Conservation (phyloP, 176 grass and related monocot genomes). For the Triticum timopheevii region DNA sequence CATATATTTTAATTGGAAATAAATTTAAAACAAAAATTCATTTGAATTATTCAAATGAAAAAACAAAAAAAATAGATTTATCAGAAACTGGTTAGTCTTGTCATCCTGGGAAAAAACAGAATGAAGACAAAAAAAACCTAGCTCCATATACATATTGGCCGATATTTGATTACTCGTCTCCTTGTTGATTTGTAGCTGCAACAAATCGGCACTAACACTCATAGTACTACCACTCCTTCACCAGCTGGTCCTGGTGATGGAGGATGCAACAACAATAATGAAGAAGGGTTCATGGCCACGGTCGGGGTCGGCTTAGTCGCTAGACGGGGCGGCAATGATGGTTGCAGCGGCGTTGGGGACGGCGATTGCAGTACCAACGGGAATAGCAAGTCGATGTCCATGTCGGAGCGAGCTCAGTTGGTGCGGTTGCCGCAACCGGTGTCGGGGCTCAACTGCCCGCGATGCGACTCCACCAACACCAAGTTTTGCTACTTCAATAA, state of each 20-base stretch:
- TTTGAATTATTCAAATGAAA: too few relatives aligned
- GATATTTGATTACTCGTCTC: background rate
- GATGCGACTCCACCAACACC: conserved; percentile 78
- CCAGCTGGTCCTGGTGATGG: background rate
- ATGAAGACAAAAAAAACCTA: too few relatives aligned
- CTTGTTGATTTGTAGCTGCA: conserved; percentile 19
- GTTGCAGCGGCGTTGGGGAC: background rate
- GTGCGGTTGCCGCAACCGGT: conserved; percentile 39
- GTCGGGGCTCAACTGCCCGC: conserved; percentile 52
- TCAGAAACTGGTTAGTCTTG: too few relatives aligned
- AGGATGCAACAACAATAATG: background rate
- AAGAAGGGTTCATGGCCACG: background rate
- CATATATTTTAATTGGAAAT: too few relatives aligned
- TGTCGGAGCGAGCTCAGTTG: conserved; percentile 33
- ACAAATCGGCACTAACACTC: background rate
- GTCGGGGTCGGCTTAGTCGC: background rate
- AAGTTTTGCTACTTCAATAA: conserved; percentile 99
- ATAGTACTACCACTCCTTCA: background rate
- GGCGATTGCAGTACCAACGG: background rate
- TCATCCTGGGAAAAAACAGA: too few relatives aligned
- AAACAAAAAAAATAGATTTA: too few relatives aligned
- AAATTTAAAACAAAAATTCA: too few relatives aligned
- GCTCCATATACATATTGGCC: background rate
- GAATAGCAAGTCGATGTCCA: conserved; percentile 7
- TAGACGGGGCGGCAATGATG: background rate